Base-by-base conservation (phyloP, 2,329 filamentous ascomycete genomes). In the Phoma sp. region DNA sequence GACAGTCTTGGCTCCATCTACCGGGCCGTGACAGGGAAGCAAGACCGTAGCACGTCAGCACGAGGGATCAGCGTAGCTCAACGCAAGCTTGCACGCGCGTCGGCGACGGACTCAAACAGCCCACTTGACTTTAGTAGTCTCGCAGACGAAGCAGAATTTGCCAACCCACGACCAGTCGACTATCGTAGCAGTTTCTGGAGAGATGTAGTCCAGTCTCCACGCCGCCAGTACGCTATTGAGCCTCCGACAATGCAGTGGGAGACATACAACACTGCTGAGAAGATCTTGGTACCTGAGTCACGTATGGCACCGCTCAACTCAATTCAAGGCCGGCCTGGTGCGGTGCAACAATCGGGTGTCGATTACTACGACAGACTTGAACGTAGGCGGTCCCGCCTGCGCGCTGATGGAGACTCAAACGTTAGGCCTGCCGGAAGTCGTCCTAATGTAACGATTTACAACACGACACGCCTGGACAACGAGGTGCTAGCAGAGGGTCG, bases 21-120 rank as follows among this genome's bases (percentile, higher is more conserved):
- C 23, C 62, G 62, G n/a, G 52, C 17, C 5, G 18, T 61, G 2
- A 62, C 53, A 0, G 67, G 69, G 1, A 69, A 65, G 32, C 54
- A 66, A 15, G 42, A 61, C 20, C 49, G 42, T 10, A 60, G 46
- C 4, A 38, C 20, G 1, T 23, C 46, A 5, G 58, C 65, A 2
- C 56, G 64, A 23, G 64, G 67, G 0, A 67, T 72, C 21, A 61
- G 59, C 26, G 64, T 71, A 1, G 59, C 66, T 1, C 68, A 71
- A 32, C 56, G 70, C 3, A 68, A 64, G 52, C 62, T 57, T 11
- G 60, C 61, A 2, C 37, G 39, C 3, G 60, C 53, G 30, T 9
- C 36, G 7, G 33, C 42, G 1, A 15, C 33, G 2, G 56, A 56
- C 7, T 62, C 58, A 1, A 48, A 47, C 11, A 59, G 55, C 10